Base-by-base conservation (phyloP, 345 rosid genomes). In the Populus pruinosa region DNA sequence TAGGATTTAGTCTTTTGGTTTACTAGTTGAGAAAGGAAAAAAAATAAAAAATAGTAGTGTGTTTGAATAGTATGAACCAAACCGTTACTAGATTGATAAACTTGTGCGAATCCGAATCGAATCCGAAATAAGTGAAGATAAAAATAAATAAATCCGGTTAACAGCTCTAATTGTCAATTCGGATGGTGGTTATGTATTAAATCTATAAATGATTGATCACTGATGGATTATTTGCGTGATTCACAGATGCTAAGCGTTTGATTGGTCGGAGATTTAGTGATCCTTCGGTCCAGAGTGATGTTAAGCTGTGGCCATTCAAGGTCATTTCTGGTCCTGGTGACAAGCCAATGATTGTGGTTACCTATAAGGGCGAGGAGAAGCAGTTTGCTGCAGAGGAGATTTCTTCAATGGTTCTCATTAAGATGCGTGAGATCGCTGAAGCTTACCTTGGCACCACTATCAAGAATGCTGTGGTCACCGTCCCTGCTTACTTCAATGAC, bases 311-410 rank as follows among this genome's bases (percentile, higher is more conserved):
- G 83, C 83, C 83, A 1, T 80, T 80, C 47, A 80, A 80, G 75
- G 68, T 80, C 27, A 36, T 80, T 36, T 17, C 79, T 0, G 76
- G 83, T 25, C 56, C 83, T 9, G 83, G 56, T 11, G 82, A 80
- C 29, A 80, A 80, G 79, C 83, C 83, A 2, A 75, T 80, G 83
- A 80, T 80, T 75, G 79, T 49, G 27, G 82, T 80, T n/a, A 69
- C 35, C 10, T 70, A 75, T 67, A 75, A 75, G 79, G 82, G 79
- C 55, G 79, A 80, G 67, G 82, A 80, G 67, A 75, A 75, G 8
- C 74, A 70, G 31, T 80, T 75, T 65, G 3, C 76, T 31, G 82
- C 82, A 0, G 82, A 80, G 63, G 82, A 80, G 71, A 80, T 80
- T 25, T 75, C 79, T 36, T 80, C 83, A 1, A 80, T 80, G 82